A percentile compares a stretch with the other conserved stretches of the same genome.
Conservation (phyloP, 108 stramenopile genomes). For the Chaetoceros muelleri region DNA sequence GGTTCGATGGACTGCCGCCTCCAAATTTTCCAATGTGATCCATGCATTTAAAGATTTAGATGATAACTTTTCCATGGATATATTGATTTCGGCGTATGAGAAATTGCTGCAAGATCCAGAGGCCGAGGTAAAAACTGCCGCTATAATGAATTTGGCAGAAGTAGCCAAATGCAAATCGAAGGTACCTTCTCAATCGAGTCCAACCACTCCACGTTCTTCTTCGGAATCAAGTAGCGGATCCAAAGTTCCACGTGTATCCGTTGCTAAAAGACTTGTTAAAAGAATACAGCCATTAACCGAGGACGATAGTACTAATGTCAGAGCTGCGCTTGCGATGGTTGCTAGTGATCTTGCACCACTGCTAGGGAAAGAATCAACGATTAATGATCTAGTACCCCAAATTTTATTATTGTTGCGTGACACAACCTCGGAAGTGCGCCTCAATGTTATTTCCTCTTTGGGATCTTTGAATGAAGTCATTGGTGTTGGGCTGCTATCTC, state of each 20-base stretch:
- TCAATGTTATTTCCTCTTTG: slow-evolving; percentile 92
- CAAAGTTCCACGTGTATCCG: slow-evolving; percentile 31
- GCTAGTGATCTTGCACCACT: slow-evolving; percentile 87
- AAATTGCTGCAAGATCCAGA: slow-evolving; percentile 85
- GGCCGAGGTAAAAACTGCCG: slow-evolving; percentile 88
- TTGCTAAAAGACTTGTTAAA: slow-evolving; percentile 66
- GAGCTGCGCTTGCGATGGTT: slow-evolving; percentile 88
- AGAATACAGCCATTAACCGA: slow-evolving; percentile 65
- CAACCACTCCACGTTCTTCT: slow-evolving; percentile 12
- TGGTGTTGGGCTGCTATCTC: slow-evolving; percentile 87
- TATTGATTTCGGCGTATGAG: slow-evolving; percentile 74
- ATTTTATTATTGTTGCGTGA: slow-evolving; percentile 91
- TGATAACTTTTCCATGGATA: slow-evolving; percentile 44
- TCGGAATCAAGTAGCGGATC: slow-evolving; percentile 11
- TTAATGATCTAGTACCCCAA: slow-evolving; percentile 85
- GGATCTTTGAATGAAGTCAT: slow-evolving; percentile 89
- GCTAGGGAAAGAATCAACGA: slow-evolving; percentile 81
- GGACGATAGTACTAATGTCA: slow-evolving; percentile 83
- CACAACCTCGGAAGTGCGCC: slow-evolving; percentile 85
- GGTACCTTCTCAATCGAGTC: slow-evolving; percentile 37
- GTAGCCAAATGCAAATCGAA: slow-evolving; percentile 54
- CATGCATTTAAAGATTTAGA: slow-evolving; percentile 45
- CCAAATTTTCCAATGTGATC: slow-evolving; percentile 76
- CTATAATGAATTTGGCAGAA: slow-evolving; percentile 70
- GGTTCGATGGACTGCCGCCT: slow-evolving; percentile 90